Evolutionary conservation across 805 yeast genomes (phyloP).

Genomic region (Starmera pachycereana): DNA sequence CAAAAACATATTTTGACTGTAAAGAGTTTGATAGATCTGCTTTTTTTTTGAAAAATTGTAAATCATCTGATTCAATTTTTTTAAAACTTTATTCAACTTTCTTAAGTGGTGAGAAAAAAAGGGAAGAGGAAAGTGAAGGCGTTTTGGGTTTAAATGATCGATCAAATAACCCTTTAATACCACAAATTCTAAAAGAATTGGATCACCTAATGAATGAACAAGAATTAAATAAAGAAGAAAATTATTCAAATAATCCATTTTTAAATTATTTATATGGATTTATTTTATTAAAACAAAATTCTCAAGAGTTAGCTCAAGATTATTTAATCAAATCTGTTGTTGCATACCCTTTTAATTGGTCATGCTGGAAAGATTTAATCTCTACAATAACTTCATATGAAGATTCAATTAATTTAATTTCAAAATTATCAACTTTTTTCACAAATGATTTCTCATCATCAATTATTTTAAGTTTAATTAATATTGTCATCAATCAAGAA

Average conservation of each 20-base stretch:
- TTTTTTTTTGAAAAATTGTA: slow-evolving; percentile 40
- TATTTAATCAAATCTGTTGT: slow-evolving; percentile 51
- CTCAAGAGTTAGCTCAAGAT: slow-evolving; percentile 48
- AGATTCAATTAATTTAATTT: slow-evolving; percentile 33
- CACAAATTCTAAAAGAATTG: slow-evolving; percentile 32
- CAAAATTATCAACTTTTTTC: slow-evolving; percentile 10
- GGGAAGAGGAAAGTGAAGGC: slow-evolving; percentile 64
- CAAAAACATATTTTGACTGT: slow-evolving; percentile 65
- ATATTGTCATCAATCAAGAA: slow-evolving; percentile 62
- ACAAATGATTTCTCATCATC: slow-evolving; percentile 25
- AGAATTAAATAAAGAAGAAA: slow-evolving; percentile 19
- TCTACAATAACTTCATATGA: slow-evolving; percentile 50
- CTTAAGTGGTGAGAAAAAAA: slow-evolving; percentile 68
- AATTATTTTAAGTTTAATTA: slow-evolving; percentile 45
- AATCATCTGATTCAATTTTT: slow-evolving; percentile 44
- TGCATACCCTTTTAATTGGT: slow-evolving; percentile 82
- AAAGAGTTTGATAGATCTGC: slow-evolving; percentile 81
- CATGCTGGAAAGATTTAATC: slow-evolving; percentile 79
- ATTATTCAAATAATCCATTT: slow-evolving; percentile 38
- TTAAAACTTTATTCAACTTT: slow-evolving; percentile 58
- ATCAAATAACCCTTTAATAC: slow-evolving; percentile 19
- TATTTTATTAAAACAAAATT: slow-evolving; percentile 51
- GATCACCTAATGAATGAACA: slow-evolving; percentile 18
- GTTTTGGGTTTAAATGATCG: slow-evolving; percentile 35
- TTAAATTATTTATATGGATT: slow-evolving; percentile 67